Conservation (phyloP, 352 stramenopile genomes). For the Aphanomyces astaci region DNA sequence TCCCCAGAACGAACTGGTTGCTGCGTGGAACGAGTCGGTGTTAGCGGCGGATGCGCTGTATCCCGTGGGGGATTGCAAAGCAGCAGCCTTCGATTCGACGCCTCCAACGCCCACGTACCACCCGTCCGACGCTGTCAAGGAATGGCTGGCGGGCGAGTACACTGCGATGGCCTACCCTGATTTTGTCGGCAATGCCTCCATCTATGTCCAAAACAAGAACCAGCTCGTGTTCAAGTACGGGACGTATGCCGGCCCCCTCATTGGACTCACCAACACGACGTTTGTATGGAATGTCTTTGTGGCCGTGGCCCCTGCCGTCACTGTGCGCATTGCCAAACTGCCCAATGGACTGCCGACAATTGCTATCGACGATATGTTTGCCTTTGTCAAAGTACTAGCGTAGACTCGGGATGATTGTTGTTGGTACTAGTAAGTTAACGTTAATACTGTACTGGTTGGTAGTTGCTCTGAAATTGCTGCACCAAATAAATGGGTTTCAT, state of each 20-base stretch:
- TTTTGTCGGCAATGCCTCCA: constrained; percentile 27
- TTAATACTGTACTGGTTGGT: too few species aligned
- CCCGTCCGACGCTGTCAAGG: constrained; percentile 26
- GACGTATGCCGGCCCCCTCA: not conserved
- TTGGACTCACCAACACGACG: not conserved
- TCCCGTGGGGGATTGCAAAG: constrained; percentile 30
- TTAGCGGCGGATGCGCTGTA: constrained; percentile 33
- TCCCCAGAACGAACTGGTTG: constrained; percentile 43
- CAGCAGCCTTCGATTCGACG: constrained; percentile 40
- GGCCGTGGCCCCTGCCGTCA: too few species aligned
- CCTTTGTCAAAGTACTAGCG: too few species aligned
- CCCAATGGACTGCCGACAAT: too few species aligned
- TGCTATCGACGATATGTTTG: too few species aligned
- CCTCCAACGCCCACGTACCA: constrained; percentile 9
- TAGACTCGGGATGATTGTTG: too few species aligned
- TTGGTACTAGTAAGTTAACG: too few species aligned
- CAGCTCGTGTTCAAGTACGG: not conserved
- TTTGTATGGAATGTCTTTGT: not conserved
- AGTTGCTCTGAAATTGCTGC: too few species aligned
- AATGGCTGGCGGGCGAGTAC: constrained; percentile 40
- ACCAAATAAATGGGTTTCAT: too few species aligned
- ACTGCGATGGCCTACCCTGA: constrained; percentile 28
- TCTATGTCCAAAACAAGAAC: not conserved
- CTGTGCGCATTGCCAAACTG: too few species aligned
- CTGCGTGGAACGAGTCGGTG: constrained; percentile 32